phyloP scores from a whole-genome alignment of 768 basidiomycete genomes.

The Mycena amicta region DNA sequence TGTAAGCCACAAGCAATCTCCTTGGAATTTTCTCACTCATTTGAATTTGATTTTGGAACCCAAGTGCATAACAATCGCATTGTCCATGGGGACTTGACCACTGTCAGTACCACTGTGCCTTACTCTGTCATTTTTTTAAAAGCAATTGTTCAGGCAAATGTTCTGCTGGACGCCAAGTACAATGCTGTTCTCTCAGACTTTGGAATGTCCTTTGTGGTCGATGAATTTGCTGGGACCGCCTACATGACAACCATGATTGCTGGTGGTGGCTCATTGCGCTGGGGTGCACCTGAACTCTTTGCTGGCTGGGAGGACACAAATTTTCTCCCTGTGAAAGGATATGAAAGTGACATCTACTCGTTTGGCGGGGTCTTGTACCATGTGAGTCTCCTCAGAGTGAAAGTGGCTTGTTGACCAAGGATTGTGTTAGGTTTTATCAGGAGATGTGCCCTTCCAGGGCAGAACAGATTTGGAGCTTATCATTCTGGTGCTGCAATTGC shows the following conservation, averaged over 20 bases:
- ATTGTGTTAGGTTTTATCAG: neutral
- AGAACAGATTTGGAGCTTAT: neutral
- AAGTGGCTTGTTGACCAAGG: neutral
- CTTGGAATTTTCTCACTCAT: neutral
- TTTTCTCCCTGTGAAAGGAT: neutral
- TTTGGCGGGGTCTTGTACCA: constrained; percentile 19
- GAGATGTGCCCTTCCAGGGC: constrained; percentile 2
- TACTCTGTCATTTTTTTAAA: neutral
- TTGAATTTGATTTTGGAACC: too few species aligned
- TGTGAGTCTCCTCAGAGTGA: neutral
- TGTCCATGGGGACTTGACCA: constrained; percentile 12
- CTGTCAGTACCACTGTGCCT: neutral
- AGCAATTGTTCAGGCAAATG: neutral
- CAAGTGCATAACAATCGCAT: constrained; percentile 12
- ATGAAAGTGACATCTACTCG: constrained; percentile 16
- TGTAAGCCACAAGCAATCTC: too few species aligned
- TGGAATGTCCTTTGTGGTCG: neutral
- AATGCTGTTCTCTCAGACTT: constrained; percentile 6
- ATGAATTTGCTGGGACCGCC: constrained; percentile 1
- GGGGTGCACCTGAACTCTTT: constrained; percentile 16
- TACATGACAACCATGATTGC: constrained; percentile 1
- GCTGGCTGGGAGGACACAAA: neutral
- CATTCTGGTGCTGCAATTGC: neutral
- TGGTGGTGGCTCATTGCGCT: constrained; percentile 17
- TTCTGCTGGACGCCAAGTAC: neutral